These are phyloP conservation scores for Phoma herbarum DNA, from an alignment of 2,329 filamentous ascomycete genomes.

Conservation along the genomic window DNA sequence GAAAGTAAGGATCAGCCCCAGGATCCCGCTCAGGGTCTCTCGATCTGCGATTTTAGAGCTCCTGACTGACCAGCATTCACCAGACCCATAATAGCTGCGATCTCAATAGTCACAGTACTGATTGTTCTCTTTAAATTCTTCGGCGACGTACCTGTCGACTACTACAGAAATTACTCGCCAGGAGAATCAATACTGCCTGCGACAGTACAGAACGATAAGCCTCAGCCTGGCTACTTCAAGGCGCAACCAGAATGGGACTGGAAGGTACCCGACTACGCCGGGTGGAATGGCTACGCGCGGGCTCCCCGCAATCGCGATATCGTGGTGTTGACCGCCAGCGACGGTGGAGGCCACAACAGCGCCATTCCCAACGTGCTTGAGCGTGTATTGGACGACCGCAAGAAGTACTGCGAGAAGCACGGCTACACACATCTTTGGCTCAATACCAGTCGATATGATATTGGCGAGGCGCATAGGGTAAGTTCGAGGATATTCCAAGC, in stretches of 20 bases:
- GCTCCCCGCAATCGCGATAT: constrained; percentile 48
- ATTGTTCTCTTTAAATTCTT: constrained; percentile 38
- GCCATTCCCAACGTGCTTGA: constrained; percentile 51
- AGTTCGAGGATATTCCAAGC: constrained; percentile 3
- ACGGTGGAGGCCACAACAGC: constrained; percentile 54
- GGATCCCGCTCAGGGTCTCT: background rate
- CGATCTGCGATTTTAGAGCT: background rate
- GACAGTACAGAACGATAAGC: constrained; percentile 32
- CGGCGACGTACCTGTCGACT: constrained; percentile 36
- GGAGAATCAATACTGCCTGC: constrained; percentile 28
- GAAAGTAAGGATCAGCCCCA: constrained; percentile 10
- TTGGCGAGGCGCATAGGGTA: constrained; percentile 49
- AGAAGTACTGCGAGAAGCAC: constrained; percentile 49
- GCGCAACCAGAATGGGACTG: constrained; percentile 45
- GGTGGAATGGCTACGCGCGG: constrained; percentile 43
- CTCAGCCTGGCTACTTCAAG: constrained; percentile 46
- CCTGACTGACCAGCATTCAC: background rate
- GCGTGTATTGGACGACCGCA: constrained; percentile 46
- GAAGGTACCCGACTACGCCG: constrained; percentile 35
- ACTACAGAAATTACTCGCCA: constrained; percentile 39
- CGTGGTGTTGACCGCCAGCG: constrained; percentile 52
- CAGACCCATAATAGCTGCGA: constrained; percentile 35
- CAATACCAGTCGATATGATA: constrained; percentile 53
- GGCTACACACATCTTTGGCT: constrained; percentile 53
- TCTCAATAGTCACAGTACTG: constrained; percentile 30